phyloP scores from a whole-genome alignment of 345 rosid species.

The Bruguiera parviflora region DNA sequence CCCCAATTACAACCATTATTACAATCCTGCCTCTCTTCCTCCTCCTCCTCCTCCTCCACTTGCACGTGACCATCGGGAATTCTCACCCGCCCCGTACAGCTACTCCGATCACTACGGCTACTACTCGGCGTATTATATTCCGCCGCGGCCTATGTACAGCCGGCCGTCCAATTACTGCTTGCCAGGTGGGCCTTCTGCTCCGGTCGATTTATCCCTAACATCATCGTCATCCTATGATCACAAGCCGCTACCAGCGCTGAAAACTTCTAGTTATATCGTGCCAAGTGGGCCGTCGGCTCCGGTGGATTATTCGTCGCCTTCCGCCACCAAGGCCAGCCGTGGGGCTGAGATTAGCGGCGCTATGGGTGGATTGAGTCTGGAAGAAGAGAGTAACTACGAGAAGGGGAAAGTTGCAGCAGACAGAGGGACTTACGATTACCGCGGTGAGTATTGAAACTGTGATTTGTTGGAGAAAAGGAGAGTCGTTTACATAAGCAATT shows the following conservation, averaged over 20 bases:
- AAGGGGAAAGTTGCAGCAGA: constrained; percentile 23
- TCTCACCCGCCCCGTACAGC: constrained; percentile 17
- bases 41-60: constrained; percentile 25
- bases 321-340: constrained; percentile 37
- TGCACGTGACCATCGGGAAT: constrained; percentile 42
- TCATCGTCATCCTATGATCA: constrained; percentile 31
- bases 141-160: constrained; percentile 33
- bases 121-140: constrained; percentile 37
- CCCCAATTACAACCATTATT: constrained; percentile 37
- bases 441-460: constrained; percentile 33
- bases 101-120: constrained; percentile 30
- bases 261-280: constrained; percentile 29
- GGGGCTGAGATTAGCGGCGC: constrained; percentile 1
- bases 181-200: constrained; percentile 49
- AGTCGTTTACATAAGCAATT: too few species aligned
- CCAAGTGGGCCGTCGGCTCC: constrained; percentile 55
- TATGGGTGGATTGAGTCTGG: constrained; percentile 42
- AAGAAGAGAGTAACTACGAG: constrained; percentile 35
- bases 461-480: neutral
- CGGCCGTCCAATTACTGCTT: constrained; percentile 29
- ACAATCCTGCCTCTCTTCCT: constrained; percentile 37
- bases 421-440: constrained; percentile 36
- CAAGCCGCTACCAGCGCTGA: constrained; percentile 32
- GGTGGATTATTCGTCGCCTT: constrained; percentile 42
- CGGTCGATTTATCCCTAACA: constrained; percentile 25